Evolutionary conservation across 169 alveolate genomes (phyloP), one percentile per base, ranked within the genome.

Genomic region (Plasmodium blacklocki): DNA sequence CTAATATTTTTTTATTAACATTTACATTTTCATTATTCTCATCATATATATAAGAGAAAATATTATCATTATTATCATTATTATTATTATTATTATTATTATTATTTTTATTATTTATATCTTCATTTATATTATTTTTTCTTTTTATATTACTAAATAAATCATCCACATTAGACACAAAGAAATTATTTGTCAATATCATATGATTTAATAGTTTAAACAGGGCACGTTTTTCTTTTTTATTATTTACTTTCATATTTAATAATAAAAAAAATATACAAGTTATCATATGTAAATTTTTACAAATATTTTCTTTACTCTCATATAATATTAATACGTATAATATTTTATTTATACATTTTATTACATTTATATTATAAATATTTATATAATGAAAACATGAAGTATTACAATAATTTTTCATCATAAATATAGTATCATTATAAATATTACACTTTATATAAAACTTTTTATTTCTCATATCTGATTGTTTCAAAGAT

Each of bases 251-350:
- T n/a, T 66, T 58, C 52, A 26, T 64, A 47, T 78, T 78, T 39
- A 78, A 54, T 78, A 78, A 26, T 47, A 78, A 32, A 52, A 26
- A 78, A 2, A 78, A 78, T 11, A 78, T 66, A 43, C 78, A 78
- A 50, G 72, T 50, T 50, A 78, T 12, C 19, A 78, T 78, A 23
- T 78, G 59, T 47, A 78, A 78, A 64, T 26, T 78, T 78, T 78
- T 78, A 56, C 54, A 78, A 29, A 78, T 52, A 58, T 47, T 66
- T 29, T 52, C 67, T 45, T 45, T 78, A 78, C 14, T 78, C 47
- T 21, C 58, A 45, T 78, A 78, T 45, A 50, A 64, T 18, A 78
- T 12, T 12, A 54, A 14, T 52, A 78, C 78, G 18, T 78, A 29
- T 78, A 78, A 67, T 39, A 39, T 39, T 39, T 39, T 39, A 39